phyloP scores from a whole-genome alignment of 179 eudicot genomes.

The Sideroxylon spinosum region DNA sequence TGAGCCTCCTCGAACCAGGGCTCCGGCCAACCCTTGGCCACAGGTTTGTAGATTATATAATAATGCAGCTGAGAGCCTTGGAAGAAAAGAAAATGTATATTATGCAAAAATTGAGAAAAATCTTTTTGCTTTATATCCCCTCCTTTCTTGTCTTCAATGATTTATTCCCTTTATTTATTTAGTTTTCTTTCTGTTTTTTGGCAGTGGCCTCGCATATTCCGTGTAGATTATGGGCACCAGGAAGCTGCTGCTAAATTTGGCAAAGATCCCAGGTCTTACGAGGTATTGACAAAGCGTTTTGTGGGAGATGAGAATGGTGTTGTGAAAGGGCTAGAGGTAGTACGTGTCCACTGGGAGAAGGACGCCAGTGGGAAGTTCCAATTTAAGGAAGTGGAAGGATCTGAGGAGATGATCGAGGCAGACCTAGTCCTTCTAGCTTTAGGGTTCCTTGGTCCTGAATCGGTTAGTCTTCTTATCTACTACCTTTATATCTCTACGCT shows the following conservation, averaged over 20 bases:
- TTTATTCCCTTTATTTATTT: not conserved
- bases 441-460: slow-evolving; percentile 98
- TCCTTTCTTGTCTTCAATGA: not conserved
- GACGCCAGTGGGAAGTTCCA: slow-evolving; percentile 83
- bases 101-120: slow-evolving; percentile 1
- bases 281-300: slow-evolving; percentile 85
- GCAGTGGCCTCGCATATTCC: slow-evolving; percentile 98
- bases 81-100: no score
- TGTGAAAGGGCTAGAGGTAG: slow-evolving; percentile 78
- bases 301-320: slow-evolving; percentile 80
- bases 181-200: slow-evolving; percentile 3
- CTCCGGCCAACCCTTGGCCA: slow-evolving; percentile 99
- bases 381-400: slow-evolving; percentile 81
- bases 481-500: not conserved
- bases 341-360: slow-evolving; percentile 89
- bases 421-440: slow-evolving; percentile 88
- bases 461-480: slow-evolving; percentile 51
- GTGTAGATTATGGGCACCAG: slow-evolving; percentile 97
- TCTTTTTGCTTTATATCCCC: not conserved
- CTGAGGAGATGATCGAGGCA: slow-evolving; percentile 71
- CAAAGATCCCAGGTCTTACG: slow-evolving; percentile 87
- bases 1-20: slow-evolving; percentile 78
- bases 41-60: slow-evolving; percentile 48
- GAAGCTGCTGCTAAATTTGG: slow-evolving; percentile 94
- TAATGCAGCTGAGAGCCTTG: no score